Conservation (phyloP, 73 alveolate species). For the Durusdinium trenchii region DNA sequence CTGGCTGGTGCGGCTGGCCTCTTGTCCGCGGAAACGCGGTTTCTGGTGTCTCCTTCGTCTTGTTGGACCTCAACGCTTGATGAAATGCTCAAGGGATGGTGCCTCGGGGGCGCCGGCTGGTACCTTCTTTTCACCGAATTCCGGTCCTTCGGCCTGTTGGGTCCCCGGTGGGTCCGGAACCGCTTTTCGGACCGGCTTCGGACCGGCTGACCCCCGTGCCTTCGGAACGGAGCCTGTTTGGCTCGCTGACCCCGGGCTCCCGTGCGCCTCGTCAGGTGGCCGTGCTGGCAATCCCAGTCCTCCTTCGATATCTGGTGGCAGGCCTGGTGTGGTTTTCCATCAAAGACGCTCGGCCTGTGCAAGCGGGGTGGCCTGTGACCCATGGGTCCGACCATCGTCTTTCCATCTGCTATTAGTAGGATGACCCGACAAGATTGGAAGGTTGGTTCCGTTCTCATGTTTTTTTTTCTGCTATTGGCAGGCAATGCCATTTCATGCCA, state of each 20-base stretch:
- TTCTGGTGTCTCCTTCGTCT: no score
- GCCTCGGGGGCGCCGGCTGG: not conserved
- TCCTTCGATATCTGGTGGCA: constrained; percentile 64
- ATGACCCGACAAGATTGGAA: no score
- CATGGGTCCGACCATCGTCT: not conserved
- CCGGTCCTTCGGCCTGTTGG: not conserved
- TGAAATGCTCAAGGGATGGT: not conserved
- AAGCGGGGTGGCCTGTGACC: not conserved
- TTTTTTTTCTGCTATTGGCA: not conserved
- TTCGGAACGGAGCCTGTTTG: not conserved
- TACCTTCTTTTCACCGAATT: not conserved
- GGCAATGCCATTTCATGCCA: not conserved
- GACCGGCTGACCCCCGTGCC: not conserved
- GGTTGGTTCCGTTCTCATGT: no score
- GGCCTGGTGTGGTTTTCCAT: constrained; percentile 93
- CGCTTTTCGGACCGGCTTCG: not conserved
- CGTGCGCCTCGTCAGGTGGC: not conserved
- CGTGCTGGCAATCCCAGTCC: constrained; percentile 77
- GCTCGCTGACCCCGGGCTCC: not conserved
- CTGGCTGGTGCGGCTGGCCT: constrained; percentile 75
- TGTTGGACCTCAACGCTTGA: no score
- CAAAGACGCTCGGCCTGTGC: constrained; percentile 14
- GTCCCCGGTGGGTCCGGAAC: not conserved
- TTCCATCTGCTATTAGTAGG: not conserved
- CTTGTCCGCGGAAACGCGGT: no score